Evolutionary conservation across 2,329 filamentous ascomycete species (phyloP), one percentile per base, ranked within the genome.

Genomic region (Phyllosticta ampelicida): DNA sequence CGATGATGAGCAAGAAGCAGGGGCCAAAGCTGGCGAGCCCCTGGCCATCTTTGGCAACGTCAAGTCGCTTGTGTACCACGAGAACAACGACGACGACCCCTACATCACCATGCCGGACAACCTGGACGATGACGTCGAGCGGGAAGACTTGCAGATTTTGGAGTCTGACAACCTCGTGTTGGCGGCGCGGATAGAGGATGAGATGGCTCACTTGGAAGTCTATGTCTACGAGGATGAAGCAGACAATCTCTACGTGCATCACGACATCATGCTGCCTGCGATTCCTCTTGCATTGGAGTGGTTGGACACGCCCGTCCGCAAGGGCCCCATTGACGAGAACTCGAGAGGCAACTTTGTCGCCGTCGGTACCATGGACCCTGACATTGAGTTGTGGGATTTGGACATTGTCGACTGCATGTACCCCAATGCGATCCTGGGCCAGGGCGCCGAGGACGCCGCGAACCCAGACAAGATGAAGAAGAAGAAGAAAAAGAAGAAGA

Each of bases 351-450:
- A 96, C 75, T 96, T 92, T 65, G 91, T 96, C 20, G 94, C 94
- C 5, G 84, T 99, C 44, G 94, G 91, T 59, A 97, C 94, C 4
- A 96, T 97, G 84, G 92, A 97, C 69, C 92, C 94, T 1, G 94
- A 99, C 68, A 99, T 99, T 65, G 94, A 99, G 77, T 85, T 99
- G 56, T 99, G 94, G 94, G 91, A 99, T 70, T 79, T 99, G 56
- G 94, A 99, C 71, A 87, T 90, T 8, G 85, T 99, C 55, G 94
- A 99, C 75, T 89, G 87, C 83, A 95, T 99, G 88, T 99, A 96
- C 69, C 94, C 94, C 20, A 95, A 96, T 70, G 91, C 92, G 9
- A 95, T 99, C 62, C 83, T 99, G 5, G 94, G 94, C 9, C 87
- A 92, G 58, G 76, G 75, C 30, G 65, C 68, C 18, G 75, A 77